Evolutionary conservation across 2,329 filamentous ascomycete species (phyloP).

Genomic region (Leptographium procerum): DNA sequence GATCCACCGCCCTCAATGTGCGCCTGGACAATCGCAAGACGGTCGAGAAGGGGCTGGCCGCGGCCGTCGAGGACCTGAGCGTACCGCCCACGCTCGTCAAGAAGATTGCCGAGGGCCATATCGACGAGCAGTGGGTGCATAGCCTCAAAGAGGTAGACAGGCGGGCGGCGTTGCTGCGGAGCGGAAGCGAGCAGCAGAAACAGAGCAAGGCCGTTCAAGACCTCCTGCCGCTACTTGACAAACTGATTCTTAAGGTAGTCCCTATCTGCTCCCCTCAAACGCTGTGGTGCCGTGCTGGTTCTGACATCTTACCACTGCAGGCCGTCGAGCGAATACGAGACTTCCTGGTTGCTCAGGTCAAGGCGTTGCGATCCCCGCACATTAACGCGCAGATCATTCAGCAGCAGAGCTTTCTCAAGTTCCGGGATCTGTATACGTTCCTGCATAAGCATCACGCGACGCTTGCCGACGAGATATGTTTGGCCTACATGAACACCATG

Average conservation of each 20-base stretch:
- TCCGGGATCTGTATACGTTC: conserved; percentile 81
- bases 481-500: conserved; percentile 97
- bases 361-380: conserved; percentile 82
- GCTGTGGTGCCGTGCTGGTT: not conserved
- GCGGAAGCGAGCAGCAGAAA: conserved; percentile 15
- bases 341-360: conserved; percentile 88
- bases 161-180: conserved; percentile 58
- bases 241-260: conserved; percentile 68
- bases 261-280: not conserved
- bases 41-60: conserved; percentile 77
- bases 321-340: conserved; percentile 91
- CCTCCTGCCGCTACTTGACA: conserved; percentile 71
- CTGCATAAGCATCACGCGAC: conserved; percentile 68
- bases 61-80: conserved; percentile 84
- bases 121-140: conserved; percentile 83
- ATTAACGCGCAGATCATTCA: conserved; percentile 97
- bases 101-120: conserved; percentile 76
- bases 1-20: conserved; percentile 72
- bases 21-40: conserved; percentile 80
- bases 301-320: conserved; percentile 25
- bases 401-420: conserved; percentile 78
- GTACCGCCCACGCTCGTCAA: conserved; percentile 74
- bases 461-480: conserved; percentile 81
- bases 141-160: conserved; percentile 75
- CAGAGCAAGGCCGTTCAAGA: conserved; percentile 69